Percentiles rank a stretch among this genome's conserved stretches.
Conservation (phyloP, 805 yeast species). For the Osmozyma mogii region DNA sequence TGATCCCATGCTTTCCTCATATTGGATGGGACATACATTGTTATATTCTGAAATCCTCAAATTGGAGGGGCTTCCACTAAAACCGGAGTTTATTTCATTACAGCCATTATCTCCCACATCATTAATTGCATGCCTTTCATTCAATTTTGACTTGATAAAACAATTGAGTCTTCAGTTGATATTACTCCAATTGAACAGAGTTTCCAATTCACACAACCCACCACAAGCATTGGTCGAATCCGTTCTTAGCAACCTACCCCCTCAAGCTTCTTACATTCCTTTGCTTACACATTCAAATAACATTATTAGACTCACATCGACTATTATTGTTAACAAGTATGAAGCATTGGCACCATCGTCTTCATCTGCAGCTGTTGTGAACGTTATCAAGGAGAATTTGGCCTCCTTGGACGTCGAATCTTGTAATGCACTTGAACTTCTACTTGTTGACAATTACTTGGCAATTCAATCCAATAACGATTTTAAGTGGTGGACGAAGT, state of each 20-base stretch:
- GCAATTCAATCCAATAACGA: constrained; percentile 49
- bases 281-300: constrained; percentile 38
- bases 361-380: constrained; percentile 11
- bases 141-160: constrained; percentile 41
- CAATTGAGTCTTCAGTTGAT: constrained; percentile 61
- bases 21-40: constrained; percentile 73
- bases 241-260: constrained; percentile 35
- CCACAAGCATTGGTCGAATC: constrained; percentile 20
- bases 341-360: constrained; percentile 13
- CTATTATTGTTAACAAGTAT: constrained; percentile 35
- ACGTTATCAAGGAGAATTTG: constrained; percentile 5
- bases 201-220: constrained; percentile 18
- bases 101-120: constrained; percentile 51
- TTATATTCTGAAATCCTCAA: constrained; percentile 50
- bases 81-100: constrained; percentile 54
- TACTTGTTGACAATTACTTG: constrained; percentile 51
- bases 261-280: constrained; percentile 32
- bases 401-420: constrained; percentile 9
- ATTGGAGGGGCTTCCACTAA: constrained; percentile 43
- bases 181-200: constrained; percentile 43
- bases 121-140: constrained; percentile 46
- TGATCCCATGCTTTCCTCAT: constrained; percentile 73
- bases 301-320: constrained; percentile 39
- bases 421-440: constrained; percentile 47
- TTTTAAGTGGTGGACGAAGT: constrained; percentile 68